Percentiles rank a stretch among this genome's conserved stretches.
These are phyloP conservation scores for Penicillium psychrosexuale DNA, from an alignment of 2,329 filamentous ascomycete species.

Conservation along the genomic window DNA sequence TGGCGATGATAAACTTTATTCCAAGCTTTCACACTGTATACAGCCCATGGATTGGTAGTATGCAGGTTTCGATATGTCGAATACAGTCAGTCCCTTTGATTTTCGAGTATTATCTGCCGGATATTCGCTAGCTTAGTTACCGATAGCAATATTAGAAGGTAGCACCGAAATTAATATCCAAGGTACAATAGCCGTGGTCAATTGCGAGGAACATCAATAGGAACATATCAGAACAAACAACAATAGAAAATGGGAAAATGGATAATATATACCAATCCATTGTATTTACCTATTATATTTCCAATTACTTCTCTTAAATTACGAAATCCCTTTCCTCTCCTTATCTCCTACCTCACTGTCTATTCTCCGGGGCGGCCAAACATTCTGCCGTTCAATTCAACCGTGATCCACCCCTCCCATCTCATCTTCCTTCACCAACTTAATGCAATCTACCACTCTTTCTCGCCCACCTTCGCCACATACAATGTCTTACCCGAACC, in stretches of 20 bases:
- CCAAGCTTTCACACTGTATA: neutral
- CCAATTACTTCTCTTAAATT: too few species aligned
- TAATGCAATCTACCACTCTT: neutral
- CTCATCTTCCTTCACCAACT: conserved; percentile 3
- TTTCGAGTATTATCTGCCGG: too few species aligned
- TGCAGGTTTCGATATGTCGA: too few species aligned
- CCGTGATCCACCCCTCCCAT: conserved; percentile 10
- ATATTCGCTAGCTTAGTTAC: too few species aligned
- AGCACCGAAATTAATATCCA: too few species aligned
- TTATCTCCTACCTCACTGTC: neutral
- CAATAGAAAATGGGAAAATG: neutral
- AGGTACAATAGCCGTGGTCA: neutral
- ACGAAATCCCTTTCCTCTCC: neutral
- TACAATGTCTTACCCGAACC: conserved; percentile 22
- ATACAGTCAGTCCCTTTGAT: too few species aligned
- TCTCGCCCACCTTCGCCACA: conserved; percentile 1
- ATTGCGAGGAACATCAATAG: neutral
- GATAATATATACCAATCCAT: neutral
- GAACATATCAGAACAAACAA: too few species aligned
- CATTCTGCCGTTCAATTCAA: neutral
- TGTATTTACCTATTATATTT: neutral
- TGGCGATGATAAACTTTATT: neutral
- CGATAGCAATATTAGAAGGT: too few species aligned
- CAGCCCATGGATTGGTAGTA: too few species aligned
- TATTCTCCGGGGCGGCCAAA: conserved; percentile 3